phyloP scores from a whole-genome alignment of 805 yeast genomes.

The Blastobotrys chiropterorum region DNA sequence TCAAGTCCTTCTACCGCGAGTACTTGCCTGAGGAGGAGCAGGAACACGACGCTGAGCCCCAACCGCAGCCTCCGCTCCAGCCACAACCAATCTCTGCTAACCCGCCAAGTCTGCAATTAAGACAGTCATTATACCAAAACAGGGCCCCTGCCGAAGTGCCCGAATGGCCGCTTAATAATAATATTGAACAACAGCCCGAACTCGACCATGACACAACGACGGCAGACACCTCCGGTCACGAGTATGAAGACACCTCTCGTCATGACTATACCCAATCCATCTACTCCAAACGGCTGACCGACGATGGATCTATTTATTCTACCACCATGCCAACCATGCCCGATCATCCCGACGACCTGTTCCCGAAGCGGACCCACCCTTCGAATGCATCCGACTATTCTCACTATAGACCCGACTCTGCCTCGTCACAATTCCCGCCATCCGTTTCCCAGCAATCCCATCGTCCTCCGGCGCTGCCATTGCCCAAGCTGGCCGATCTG shows the following conservation, averaged over 20 bases:
- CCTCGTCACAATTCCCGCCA: slow-evolving; percentile 7
- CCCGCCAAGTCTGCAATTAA: neutral
- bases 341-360: slow-evolving; percentile 3
- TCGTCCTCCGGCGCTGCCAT: slow-evolving; percentile 10
- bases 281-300: neutral
- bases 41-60: too few species aligned
- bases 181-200: neutral
- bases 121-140: neutral
- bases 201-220: neutral
- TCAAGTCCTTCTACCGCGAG: slow-evolving; percentile 24
- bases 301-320: slow-evolving; percentile 1
- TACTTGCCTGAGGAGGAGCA: slow-evolving; percentile 15
- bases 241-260: neutral
- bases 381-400: slow-evolving; percentile 3
- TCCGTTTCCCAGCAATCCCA: slow-evolving; percentile 10
- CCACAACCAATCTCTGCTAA: neutral
- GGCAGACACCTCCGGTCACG: neutral
- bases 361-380: neutral
- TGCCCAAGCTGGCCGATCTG: slow-evolving; percentile 17
- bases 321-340: neutral
- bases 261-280: neutral
- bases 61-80: too few species aligned
- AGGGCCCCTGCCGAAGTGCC: neutral
- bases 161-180: neutral
- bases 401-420: slow-evolving; percentile 1